phyloP scores from a whole-genome alignment of 352 stramenopile genomes.

The Peronospora destructor region DNA sequence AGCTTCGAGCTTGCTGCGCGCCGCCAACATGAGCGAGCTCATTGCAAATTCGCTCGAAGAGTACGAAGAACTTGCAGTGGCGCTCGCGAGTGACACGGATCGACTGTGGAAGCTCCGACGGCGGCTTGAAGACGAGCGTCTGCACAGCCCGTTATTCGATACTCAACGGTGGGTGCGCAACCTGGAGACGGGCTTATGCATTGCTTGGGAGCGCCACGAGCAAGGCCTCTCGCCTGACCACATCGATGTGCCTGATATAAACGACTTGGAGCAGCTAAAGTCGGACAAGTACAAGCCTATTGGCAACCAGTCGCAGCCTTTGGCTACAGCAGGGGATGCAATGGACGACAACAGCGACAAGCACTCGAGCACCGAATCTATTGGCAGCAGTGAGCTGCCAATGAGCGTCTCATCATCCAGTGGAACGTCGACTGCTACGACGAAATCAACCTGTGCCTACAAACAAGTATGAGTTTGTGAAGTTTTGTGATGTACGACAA shows the following conservation, averaged over 20 bases:
- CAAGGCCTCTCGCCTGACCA: conserved; percentile 56
- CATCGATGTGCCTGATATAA: conserved; percentile 75
- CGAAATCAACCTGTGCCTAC: conserved; percentile 2
- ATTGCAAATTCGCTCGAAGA: conserved; percentile 67
- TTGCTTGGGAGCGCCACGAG: conserved; percentile 74
- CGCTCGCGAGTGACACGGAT: conserved; percentile 83
- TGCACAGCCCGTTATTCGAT: conserved; percentile 76
- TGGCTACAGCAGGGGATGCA: not conserved
- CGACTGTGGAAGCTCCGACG: conserved; percentile 70
- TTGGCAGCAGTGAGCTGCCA: conserved; percentile 27
- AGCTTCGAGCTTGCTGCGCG: conserved; percentile 77
- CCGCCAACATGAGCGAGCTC: conserved; percentile 72
- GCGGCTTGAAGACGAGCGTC: conserved; percentile 57
- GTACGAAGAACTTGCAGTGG: conserved; percentile 89
- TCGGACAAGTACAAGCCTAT: conserved; percentile 15
- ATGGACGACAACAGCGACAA: conserved; percentile 3
- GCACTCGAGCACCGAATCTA: conserved; percentile 3
- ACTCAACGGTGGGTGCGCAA: conserved; percentile 74
- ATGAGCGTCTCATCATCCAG: conserved; percentile 32
- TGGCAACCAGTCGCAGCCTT: conserved; percentile 3
- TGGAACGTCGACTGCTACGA: conserved; percentile 10
- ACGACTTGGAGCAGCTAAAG: conserved; percentile 35
- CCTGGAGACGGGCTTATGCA: conserved; percentile 69
- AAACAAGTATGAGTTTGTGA: conserved; percentile 30
- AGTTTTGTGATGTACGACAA: conserved; percentile 6